Evolutionary conservation across 2,329 filamentous ascomycete genomes (phyloP).

Genomic region (Xenosphaeropsis pyriputrescens): DNA sequence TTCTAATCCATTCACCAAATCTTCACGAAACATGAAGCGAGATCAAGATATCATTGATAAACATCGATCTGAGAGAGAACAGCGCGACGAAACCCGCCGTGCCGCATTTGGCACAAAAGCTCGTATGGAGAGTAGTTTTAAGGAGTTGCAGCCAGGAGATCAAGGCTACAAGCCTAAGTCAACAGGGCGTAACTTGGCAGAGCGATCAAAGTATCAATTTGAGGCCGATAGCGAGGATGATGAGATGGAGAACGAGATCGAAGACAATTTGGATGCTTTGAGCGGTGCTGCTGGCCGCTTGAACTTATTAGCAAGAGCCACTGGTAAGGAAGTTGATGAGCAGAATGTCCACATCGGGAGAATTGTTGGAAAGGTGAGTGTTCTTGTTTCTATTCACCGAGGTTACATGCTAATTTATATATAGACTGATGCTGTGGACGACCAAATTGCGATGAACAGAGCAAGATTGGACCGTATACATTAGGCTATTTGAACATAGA

Average conservation of each 20-base stretch:
- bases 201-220: slow-evolving; percentile 61
- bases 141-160: slow-evolving; percentile 21
- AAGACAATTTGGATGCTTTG: slow-evolving; percentile 46
- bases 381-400: no score
- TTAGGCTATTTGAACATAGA: slow-evolving; percentile 4
- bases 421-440: slow-evolving; percentile 65
- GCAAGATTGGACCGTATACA: slow-evolving; percentile 25
- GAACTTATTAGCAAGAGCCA: slow-evolving; percentile 59
- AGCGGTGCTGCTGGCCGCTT: slow-evolving; percentile 50
- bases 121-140: slow-evolving; percentile 36
- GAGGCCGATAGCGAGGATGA: slow-evolving; percentile 34
- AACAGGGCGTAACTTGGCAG: slow-evolving; percentile 29
- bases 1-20: slow-evolving; percentile 62
- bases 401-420: no score
- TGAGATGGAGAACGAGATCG: slow-evolving; percentile 55
- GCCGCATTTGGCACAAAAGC: slow-evolving; percentile 35
- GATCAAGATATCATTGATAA: slow-evolving; percentile 58
- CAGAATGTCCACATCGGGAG: slow-evolving; percentile 68
- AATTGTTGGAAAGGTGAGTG: slow-evolving; percentile 47
- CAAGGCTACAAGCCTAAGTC: slow-evolving; percentile 12
- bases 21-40: slow-evolving; percentile 43
- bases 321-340: slow-evolving; percentile 58
- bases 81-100: slow-evolving; percentile 46
- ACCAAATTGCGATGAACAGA: slow-evolving; percentile 67
- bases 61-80: slow-evolving; percentile 48